Evolutionary conservation across 192 early-diverging fungal species (phyloP).

Genomic region (Gonapodya sp.): DNA sequence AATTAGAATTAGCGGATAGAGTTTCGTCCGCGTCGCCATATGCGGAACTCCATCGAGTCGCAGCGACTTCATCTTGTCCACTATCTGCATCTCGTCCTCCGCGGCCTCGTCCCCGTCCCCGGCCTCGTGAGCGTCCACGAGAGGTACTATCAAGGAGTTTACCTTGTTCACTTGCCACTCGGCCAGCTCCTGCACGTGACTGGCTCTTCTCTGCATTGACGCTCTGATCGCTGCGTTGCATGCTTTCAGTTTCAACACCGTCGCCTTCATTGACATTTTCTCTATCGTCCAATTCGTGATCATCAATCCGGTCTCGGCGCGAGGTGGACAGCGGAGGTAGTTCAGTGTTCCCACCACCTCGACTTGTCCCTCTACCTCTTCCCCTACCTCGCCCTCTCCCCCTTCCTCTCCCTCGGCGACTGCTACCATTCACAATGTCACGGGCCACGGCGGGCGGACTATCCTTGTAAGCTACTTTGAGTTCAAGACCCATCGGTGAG

Average conservation of each 20-base stretch:
- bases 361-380: background rate
- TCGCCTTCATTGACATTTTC: background rate
- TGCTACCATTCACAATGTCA: background rate
- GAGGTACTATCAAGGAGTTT: too few species aligned
- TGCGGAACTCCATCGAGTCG: too few species aligned
- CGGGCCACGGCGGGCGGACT: background rate
- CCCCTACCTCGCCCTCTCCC: background rate
- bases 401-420: background rate
- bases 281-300: background rate
- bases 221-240: too few species aligned
- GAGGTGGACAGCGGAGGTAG: background rate
- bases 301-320: background rate
- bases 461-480: too few species aligned
- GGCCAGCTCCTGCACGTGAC: too few species aligned
- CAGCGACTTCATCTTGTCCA: too few species aligned
- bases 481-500: too few species aligned
- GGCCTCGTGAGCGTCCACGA: background rate
- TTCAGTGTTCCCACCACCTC: background rate
- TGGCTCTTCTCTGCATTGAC: too few species aligned
- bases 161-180: too few species aligned
- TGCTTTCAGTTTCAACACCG: background rate
- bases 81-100: too few species aligned
- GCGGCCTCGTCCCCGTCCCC: background rate
- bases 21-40: too few species aligned
- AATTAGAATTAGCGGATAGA: too few species aligned